A percentile compares a stretch with the other conserved stretches of the same genome.
These are phyloP conservation scores for Cladobotryum protrusum DNA, from an alignment of 2,329 filamentous ascomycete genomes.

Conservation along the genomic window DNA sequence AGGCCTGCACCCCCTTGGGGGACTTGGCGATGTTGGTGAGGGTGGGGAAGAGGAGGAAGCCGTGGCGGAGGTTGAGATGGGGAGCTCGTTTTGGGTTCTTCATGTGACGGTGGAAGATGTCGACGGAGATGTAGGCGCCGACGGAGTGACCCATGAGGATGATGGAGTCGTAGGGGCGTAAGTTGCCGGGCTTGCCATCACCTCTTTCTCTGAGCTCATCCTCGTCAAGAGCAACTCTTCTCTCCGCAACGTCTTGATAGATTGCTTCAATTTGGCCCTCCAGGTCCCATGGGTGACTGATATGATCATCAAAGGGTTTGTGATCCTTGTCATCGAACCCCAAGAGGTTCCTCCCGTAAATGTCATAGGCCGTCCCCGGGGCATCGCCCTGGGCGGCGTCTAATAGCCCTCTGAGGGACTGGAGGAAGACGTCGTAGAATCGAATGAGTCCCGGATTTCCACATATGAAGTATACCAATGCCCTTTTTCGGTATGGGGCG, in stretches of 20 bases:
- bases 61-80: conserved; percentile 41
- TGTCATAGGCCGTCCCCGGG: conserved; percentile 37
- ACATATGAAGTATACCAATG: conserved; percentile 65
- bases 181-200: conserved; percentile 19
- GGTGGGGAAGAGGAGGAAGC: conserved; percentile 67
- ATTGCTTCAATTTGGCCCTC: conserved; percentile 46
- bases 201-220: too few species aligned
- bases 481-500: conserved; percentile 19
- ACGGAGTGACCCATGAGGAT: conserved; percentile 70
- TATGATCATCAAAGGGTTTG: conserved; percentile 34
- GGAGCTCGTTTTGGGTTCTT: conserved; percentile 28
- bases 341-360: conserved; percentile 52
- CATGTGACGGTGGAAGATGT: conserved; percentile 55
- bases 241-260: conserved; percentile 31
- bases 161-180: conserved; percentile 47
- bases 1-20: conserved; percentile 46
- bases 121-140: conserved; percentile 64
- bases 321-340: conserved; percentile 53
- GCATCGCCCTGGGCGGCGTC: conserved; percentile 31
- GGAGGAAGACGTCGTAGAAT: conserved; percentile 66
- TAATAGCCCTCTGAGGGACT: conserved; percentile 48
- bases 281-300: conserved; percentile 43
- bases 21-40: conserved; percentile 64
- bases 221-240: conserved; percentile 16
- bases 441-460: conserved; percentile 71